Evolutionary conservation across 2,329 filamentous ascomycete species (phyloP).

Genomic region (Botryotinia globosa): DNA sequence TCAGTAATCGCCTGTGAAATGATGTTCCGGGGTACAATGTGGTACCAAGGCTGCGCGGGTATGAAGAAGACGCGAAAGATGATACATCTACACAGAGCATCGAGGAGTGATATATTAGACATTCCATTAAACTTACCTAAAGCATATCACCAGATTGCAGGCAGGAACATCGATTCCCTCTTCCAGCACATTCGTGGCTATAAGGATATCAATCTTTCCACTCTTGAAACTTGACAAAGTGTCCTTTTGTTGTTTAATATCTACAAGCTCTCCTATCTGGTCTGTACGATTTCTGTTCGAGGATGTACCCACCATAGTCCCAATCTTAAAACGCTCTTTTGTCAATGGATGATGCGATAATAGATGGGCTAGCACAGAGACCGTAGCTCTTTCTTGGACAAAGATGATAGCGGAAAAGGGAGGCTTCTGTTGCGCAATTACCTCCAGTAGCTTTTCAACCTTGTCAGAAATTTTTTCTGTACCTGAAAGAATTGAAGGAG

Average conservation of each 20-base stretch:
- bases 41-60: not conserved
- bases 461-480: slow-evolving; percentile 64
- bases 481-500: slow-evolving; percentile 44
- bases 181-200: slow-evolving; percentile 59
- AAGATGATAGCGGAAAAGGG: slow-evolving; percentile 61
- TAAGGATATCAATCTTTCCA: slow-evolving; percentile 53
- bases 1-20: not conserved
- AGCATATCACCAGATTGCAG: slow-evolving; percentile 64
- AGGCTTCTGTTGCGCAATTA: slow-evolving; percentile 45
- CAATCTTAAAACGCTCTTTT: slow-evolving; percentile 48
- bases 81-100: not conserved
- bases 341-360: slow-evolving; percentile 50
- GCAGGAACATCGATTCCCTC: slow-evolving; percentile 65
- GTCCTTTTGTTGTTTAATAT: slow-evolving; percentile 39
- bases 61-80: not conserved
- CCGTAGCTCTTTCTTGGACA: slow-evolving; percentile 60
- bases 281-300: slow-evolving; percentile 39
- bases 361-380: slow-evolving; percentile 54
- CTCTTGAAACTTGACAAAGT: slow-evolving; percentile 51
- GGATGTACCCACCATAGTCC: slow-evolving; percentile 56
- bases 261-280: slow-evolving; percentile 43
- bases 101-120: not conserved
- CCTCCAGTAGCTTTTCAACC: slow-evolving; percentile 52
- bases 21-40: not conserved
- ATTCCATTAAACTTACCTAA: slow-evolving; percentile 37